Conservation (phyloP, 1,284 basidiomycete genomes). For the Cutaneotrichosporon sp. region DNA sequence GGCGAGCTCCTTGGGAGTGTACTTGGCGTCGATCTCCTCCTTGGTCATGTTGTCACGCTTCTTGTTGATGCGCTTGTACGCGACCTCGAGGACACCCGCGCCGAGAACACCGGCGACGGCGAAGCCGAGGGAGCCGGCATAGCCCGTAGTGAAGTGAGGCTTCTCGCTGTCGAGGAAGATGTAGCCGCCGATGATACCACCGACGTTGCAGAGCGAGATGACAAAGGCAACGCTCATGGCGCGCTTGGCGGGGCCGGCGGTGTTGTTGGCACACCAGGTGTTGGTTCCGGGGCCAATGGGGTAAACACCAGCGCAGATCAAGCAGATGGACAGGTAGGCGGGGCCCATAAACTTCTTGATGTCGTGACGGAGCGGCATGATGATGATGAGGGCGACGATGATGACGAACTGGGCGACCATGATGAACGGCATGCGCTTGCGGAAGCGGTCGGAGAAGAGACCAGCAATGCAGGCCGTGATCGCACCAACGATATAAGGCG, state of each 20-base stretch:
- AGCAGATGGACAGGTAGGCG: conserved; percentile 28
- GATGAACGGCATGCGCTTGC: conserved; percentile 28
- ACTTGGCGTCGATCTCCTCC: conserved; percentile 35
- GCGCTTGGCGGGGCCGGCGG: conserved; percentile 37
- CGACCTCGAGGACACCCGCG: conserved; percentile 15
- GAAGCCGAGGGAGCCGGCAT: conserved; percentile 33
- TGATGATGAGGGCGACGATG: conserved; percentile 26
- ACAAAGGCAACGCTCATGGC: conserved; percentile 34
- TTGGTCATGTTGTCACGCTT: conserved; percentile 28
- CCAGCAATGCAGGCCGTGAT: conserved; percentile 25
- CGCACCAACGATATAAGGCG: conserved; percentile 35
- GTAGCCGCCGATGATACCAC: conserved; percentile 33
- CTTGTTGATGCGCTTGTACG: conserved; percentile 29
- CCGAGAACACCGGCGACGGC: conserved; percentile 26
- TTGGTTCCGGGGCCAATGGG: conserved; percentile 34
- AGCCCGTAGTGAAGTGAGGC: conserved; percentile 31
- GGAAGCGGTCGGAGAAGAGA: conserved; percentile 25
- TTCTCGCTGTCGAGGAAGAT: conserved; percentile 15
- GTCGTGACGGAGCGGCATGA: conserved; percentile 8
- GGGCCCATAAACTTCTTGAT: conserved; percentile 27
- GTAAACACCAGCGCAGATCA: conserved; percentile 35
- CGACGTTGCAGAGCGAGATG: conserved; percentile 31
- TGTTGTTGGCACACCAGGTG: conserved; percentile 36
- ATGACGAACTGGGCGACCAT: conserved; percentile 12
- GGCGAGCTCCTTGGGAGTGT: conserved; percentile 30